These are phyloP conservation scores for Amanita rubescens DNA, from an alignment of 768 basidiomycete genomes.

Conservation along the genomic window DNA sequence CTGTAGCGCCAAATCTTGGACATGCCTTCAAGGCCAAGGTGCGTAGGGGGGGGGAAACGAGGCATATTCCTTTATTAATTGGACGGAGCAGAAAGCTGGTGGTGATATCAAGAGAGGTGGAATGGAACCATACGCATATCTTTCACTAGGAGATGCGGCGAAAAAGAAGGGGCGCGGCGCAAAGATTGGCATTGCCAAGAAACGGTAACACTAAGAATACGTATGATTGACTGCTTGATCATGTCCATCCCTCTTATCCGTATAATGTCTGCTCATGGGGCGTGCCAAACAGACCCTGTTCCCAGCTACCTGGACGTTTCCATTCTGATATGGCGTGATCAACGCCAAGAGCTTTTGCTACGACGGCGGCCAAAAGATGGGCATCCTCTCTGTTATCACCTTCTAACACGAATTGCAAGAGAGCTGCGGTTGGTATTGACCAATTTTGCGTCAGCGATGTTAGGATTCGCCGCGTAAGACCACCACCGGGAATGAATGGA, in stretches of 20 bases:
- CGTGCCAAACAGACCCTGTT: constrained; percentile 59
- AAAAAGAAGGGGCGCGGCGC: constrained; percentile 44
- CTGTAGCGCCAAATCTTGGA: constrained; percentile 46
- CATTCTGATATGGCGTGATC: constrained; percentile 33
- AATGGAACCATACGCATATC: constrained; percentile 89
- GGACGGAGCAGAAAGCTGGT: constrained; percentile 67
- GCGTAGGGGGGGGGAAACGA: constrained; percentile 17
- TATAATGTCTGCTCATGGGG: constrained; percentile 70
- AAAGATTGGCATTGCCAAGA: constrained; percentile 55
- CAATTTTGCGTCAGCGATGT: constrained; percentile 44
- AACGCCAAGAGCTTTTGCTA: constrained; percentile 38
- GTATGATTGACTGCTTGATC: constrained; percentile 6
- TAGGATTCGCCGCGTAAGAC: constrained; percentile 61
- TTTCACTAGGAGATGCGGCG: constrained; percentile 77
- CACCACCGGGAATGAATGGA: constrained; percentile 77
- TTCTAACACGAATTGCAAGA: constrained; percentile 74
- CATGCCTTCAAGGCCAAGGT: constrained; percentile 97
- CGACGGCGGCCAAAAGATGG: constrained; percentile 46
- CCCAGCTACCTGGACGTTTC: constrained; percentile 66
- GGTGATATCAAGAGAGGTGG: constrained; percentile 88
- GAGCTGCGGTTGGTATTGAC: constrained; percentile 45
- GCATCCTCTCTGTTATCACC: constrained; percentile 80
- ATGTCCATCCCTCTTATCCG: constrained; percentile 30
- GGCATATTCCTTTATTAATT: constrained; percentile 10
- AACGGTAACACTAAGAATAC: constrained; percentile 31